Conservation (phyloP, 2,329 filamentous ascomycete species). For the Nigrospora oryzae region DNA sequence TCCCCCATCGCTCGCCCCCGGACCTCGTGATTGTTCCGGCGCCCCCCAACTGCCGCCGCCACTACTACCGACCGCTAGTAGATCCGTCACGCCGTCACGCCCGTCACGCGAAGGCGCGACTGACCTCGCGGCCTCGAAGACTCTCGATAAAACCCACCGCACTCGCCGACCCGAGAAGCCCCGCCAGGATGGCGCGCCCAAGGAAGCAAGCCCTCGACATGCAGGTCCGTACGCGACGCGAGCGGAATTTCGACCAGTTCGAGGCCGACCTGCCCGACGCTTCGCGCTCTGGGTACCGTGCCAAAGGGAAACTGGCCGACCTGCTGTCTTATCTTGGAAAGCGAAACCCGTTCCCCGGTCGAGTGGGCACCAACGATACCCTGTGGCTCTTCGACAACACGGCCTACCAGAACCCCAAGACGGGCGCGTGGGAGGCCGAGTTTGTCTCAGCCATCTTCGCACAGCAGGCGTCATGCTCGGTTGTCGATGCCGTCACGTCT, state of each 20-base stretch:
- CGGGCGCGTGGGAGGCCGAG: constrained; percentile 65
- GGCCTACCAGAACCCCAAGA: constrained; percentile 52
- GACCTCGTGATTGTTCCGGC: too few relatives aligned
- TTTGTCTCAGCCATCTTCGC: constrained; percentile 78
- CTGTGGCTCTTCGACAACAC: constrained; percentile 92
- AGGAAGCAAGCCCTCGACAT: constrained; percentile 21
- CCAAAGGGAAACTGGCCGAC: constrained; percentile 20
- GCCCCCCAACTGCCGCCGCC: too few relatives aligned
- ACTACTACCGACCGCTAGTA: too few relatives aligned
- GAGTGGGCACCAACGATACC: constrained; percentile 56
- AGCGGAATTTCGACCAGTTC: constrained; percentile 38
- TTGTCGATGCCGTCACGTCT: constrained; percentile 60
- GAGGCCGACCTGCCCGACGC: constrained; percentile 36
- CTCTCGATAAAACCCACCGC: too few relatives aligned
- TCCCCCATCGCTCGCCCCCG: too few relatives aligned
- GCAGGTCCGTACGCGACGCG: constrained; percentile 40
- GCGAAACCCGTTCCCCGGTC: constrained; percentile 49
- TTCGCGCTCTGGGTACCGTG: constrained; percentile 12
- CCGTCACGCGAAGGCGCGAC: too few relatives aligned
- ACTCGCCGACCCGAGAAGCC: too few relatives aligned
- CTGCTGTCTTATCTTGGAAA: constrained; percentile 42
- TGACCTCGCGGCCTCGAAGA: too few relatives aligned
- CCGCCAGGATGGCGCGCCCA: too few relatives aligned
- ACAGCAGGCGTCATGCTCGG: constrained; percentile 56
- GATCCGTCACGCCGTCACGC: too few relatives aligned